Evolutionary conservation across 2,329 filamentous ascomycete species (phyloP).

Genomic region (Colletotrichum lupini): DNA sequence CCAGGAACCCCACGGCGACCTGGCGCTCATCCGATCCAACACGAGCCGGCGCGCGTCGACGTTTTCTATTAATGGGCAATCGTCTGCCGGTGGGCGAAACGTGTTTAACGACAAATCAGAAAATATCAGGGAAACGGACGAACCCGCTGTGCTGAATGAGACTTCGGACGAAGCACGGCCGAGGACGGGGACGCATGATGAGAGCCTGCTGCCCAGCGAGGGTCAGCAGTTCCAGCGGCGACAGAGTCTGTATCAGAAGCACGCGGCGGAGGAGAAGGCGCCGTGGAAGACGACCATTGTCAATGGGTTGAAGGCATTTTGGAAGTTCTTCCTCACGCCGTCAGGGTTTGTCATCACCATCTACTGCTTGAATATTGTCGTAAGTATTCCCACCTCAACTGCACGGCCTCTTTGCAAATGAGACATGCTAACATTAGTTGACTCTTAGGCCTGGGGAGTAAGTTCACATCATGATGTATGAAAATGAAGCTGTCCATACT

Average conservation of each 20-base stretch:
- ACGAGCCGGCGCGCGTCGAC: constrained; percentile 28
- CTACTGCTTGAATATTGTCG: constrained; percentile 44
- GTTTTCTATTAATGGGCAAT: constrained; percentile 26
- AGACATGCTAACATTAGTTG: neutral
- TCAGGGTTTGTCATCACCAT: constrained; percentile 44
- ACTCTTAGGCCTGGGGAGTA: constrained; percentile 40
- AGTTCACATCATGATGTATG: constrained; percentile 11
- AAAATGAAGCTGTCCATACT: neutral
- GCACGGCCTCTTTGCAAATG: neutral
- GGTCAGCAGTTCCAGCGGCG: constrained; percentile 32
- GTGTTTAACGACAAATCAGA: constrained; percentile 7
- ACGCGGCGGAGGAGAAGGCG: constrained; percentile 38
- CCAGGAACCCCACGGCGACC: constrained; percentile 39
- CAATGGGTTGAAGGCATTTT: constrained; percentile 42
- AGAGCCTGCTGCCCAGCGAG: neutral
- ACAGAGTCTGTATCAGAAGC: constrained; percentile 38
- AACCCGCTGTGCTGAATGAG: neutral
- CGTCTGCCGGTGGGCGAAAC: neutral
- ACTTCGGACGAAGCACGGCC: neutral
- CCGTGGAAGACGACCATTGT: constrained; percentile 40
- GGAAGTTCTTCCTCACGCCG: constrained; percentile 43
- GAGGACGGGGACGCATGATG: neutral
- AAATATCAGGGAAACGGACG: neutral
- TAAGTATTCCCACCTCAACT: constrained; percentile 15
- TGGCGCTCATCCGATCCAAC: constrained; percentile 38